A percentile compares a stretch with the other conserved stretches of the same genome.
These are phyloP conservation scores for Vitis hybrid DNA, from an alignment of 177 flowering plant species.

Conservation along the genomic window DNA sequence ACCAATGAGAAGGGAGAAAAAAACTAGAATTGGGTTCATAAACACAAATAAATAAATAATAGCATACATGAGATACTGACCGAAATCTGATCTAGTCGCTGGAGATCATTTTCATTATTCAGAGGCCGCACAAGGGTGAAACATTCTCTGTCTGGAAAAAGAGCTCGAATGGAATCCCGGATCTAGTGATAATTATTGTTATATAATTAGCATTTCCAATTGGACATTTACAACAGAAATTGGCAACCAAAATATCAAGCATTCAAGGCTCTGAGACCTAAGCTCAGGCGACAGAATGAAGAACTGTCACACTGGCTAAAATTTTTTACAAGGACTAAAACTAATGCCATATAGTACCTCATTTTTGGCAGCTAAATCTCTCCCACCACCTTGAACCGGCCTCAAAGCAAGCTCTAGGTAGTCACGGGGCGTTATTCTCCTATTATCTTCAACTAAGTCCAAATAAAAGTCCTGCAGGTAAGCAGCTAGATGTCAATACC, in stretches of 20 bases:
- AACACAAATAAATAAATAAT: not conserved
- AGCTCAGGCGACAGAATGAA: not conserved
- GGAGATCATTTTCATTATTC: constrained; percentile 83
- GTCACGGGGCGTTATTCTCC: constrained; percentile 97
- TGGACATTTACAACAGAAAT: not conserved
- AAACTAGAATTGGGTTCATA: not conserved
- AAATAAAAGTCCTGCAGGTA: constrained; percentile 83
- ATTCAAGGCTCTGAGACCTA: not conserved
- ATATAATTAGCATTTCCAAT: constrained; percentile 10
- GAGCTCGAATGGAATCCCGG: constrained; percentile 96
- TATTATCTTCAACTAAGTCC: constrained; percentile 81
- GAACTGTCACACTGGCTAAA: not conserved
- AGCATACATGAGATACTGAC: constrained; percentile 43
- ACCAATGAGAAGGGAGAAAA: not conserved
- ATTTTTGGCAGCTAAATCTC: constrained; percentile 79
- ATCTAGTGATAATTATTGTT: constrained; percentile 42
- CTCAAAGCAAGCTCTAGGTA: constrained; percentile 92
- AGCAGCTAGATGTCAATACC: constrained; percentile 2
- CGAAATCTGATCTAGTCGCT: constrained; percentile 81
- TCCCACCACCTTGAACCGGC: constrained; percentile 81
- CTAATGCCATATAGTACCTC: constrained; percentile 56
- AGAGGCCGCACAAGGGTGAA: constrained; percentile 93
- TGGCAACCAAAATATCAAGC: not conserved
- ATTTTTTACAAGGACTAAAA: not conserved
- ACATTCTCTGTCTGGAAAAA: constrained; percentile 99